Conservation (phyloP, 169 alveolate species). For the Perkinsus chesapeaki region DNA sequence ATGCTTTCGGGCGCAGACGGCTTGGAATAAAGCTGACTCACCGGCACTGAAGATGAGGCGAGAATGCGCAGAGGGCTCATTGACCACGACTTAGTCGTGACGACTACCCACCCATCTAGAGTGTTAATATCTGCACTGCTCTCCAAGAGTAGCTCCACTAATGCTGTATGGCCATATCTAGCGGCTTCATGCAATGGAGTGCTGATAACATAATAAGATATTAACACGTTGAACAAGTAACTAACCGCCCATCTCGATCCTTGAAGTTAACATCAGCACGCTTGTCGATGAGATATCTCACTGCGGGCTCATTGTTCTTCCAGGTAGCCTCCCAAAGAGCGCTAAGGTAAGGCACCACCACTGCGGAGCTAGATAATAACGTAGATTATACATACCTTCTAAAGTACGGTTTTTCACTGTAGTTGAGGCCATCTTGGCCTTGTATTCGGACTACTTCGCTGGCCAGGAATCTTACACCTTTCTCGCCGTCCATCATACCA, state of each 20-base stretch:
- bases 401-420: background rate
- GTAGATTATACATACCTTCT: background rate
- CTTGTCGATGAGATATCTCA: slow-evolving; percentile 29
- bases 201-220: slow-evolving; percentile 15
- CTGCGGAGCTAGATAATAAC: background rate
- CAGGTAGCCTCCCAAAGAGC: slow-evolving; percentile 39
- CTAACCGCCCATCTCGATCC: background rate
- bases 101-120: slow-evolving; percentile 22
- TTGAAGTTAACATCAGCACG: slow-evolving; percentile 23
- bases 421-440: background rate
- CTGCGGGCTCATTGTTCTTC: slow-evolving; percentile 26
- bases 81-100: too few species aligned
- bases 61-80: background rate
- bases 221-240: background rate
- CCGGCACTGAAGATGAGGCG: slow-evolving; percentile 18
- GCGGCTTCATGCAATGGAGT: slow-evolving; percentile 37
- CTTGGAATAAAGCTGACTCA: slow-evolving; percentile 27
- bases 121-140: slow-evolving; percentile 21
- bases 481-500: background rate
- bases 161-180: slow-evolving; percentile 25
- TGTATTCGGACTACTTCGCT: background rate
- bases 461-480: background rate
- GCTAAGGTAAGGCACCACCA: background rate
- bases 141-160: slow-evolving; percentile 23
- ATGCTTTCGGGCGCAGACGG: slow-evolving; percentile 14